Conservation (phyloP, 441 rosid species). For the Raphanus hybrid region DNA sequence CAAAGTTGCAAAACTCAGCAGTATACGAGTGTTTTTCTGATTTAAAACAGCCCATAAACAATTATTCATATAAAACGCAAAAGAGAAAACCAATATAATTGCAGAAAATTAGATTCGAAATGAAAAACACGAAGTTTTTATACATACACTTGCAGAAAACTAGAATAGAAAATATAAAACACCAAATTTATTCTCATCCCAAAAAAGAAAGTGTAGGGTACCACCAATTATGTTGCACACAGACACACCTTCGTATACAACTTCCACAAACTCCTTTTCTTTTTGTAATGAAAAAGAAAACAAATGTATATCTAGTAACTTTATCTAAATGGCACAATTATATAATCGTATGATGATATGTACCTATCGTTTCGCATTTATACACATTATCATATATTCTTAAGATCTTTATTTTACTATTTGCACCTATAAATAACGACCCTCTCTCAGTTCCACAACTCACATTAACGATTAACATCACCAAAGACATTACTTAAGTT, state of each 20-base stretch:
- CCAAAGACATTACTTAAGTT: slow-evolving; percentile 2
- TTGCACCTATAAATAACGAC: slow-evolving; percentile 36
- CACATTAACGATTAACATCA: slow-evolving; percentile 17
- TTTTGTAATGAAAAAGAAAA: not conserved
- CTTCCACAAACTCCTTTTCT: slow-evolving; percentile 34
- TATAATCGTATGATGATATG: slow-evolving; percentile 17
- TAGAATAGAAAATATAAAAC: not conserved
- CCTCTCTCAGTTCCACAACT: slow-evolving; percentile 2
- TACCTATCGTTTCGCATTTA: slow-evolving; percentile 4
- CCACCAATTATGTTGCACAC: slow-evolving; percentile 37
- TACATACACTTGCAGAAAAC: no score
- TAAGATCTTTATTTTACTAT: not conserved
- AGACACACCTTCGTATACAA: slow-evolving; percentile 20
- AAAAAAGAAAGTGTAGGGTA: slow-evolving; percentile 9
- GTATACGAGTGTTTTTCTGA: no score
- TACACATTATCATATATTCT: not conserved
- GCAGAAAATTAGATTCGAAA: no score
- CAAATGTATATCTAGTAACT: slow-evolving; percentile 19
- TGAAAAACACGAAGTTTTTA: no score
- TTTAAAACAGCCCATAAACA: no score
- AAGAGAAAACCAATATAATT: no score
- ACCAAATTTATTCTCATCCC: slow-evolving; percentile 14
- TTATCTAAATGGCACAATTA: slow-evolving; percentile 28
- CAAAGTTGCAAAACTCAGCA: no score
- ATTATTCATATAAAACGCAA: no score